Base-by-base conservation (phyloP, 768 basidiomycete species). In the Obba rivulosa region DNA sequence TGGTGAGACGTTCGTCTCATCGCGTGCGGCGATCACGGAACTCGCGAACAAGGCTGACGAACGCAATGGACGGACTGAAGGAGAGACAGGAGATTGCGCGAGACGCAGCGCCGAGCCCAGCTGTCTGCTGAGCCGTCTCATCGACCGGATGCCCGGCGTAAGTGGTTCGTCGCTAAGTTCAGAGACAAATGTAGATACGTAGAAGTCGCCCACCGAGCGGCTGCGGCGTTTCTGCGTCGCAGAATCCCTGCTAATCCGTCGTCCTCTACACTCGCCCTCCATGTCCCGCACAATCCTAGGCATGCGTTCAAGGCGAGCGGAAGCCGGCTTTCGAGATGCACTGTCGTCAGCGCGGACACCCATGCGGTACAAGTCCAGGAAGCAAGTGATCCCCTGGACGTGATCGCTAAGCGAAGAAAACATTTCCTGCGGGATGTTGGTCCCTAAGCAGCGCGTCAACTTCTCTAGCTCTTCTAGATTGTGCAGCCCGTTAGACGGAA, bases 281-380 rank as follows among this genome's bases (percentile, higher is more conserved):
- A 20, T 18, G 13, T 24, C 14, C 24, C 41, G 8, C 22, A 9
- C 14, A 20, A 24, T 34, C 16, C 43, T 17, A 14, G 23, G 31
- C 24, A 31, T 16, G 13, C 34, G 41, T 13, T 31, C 28, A 13
- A 13, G 28, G 13, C 13, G 28, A 13, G 28, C 28, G 13, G 28
- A 31, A 31, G 28, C 28, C 28, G 28, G 28, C 28, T 13, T 5
- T 13, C 13, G 28, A 13, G 28, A 31, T n/a, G 40, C 5, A 16
- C 34, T 21, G 31, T 21, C 48, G 34, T 56, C 51, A 37, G 50
- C 51, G n/a, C 14, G 13, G 9, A 45, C 44, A 21, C 54, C 45
- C 31, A 54, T 43, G 44, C 54, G 57, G 56, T 63, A 63, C 10
- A 59, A 50, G 45, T 63, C 62, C 18, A 59, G 58, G 57, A 58